Evolutionary conservation across 768 basidiomycete species (phyloP), one percentile per base, ranked within the genome.

Genomic region (Amanita rubescens): DNA sequence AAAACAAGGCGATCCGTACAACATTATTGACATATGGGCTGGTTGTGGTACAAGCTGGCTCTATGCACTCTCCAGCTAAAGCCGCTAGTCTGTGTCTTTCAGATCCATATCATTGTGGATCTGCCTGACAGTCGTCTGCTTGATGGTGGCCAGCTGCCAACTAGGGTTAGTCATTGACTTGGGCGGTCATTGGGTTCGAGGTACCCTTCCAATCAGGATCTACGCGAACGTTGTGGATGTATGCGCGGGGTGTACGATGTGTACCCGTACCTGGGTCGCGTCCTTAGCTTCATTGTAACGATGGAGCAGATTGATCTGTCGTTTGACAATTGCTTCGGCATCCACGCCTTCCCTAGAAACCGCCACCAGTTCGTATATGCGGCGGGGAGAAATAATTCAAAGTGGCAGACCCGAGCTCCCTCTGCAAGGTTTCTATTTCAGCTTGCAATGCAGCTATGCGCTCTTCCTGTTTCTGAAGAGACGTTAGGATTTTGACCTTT

Each of bases 221-320:
- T 91, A 55, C 55, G 43, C 12, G 27, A 46, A 17, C 15, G 37
- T 20, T 30, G 8, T 15, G 14, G 19, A 49, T 30, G 27, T 49
- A 24, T n/a, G 41, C 47, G 27, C 49, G 57, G 56, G 30, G 27
- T 47, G 55, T 34, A 41, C 22, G 45, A 25, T 5, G 41, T 10
- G 20, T 42, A 19, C 14, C 30, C 43, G 30, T 55, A 81, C 88
- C 81, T 90, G 89, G 0, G 86, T 75, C 3, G 87, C 89, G 63
- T 91, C 89, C 62, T 90, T 90, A 8, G 86, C 79, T 64, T 90
- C 89, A 56, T 90, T 90, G 57, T 90, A 91, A 34, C 70, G 72
- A 64, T 90, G 89, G 33, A 90, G 69, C 3, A 87, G 71, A 58
- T 77, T 78, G 65, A 90, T 90, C 59, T 90, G 86, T 12, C 71